Conservation (phyloP, 148 eudicot genomes). For the Nepenthes mirabilis region DNA sequence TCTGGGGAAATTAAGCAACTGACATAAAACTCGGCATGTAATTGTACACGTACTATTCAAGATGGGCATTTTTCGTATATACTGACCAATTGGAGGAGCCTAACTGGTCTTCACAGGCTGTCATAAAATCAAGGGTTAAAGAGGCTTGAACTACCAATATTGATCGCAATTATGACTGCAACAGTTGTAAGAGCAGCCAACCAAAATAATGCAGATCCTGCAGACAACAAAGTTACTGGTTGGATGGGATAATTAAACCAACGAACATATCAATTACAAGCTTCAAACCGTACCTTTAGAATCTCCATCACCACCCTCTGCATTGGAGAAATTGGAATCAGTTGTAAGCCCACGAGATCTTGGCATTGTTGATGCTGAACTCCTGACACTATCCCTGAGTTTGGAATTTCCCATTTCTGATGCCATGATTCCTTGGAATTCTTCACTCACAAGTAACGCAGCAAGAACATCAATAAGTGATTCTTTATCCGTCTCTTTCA, state of each 20-base stretch:
- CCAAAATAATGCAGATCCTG: conserved; percentile 75
- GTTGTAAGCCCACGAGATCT: conserved; percentile 16
- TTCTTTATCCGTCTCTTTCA: conserved; percentile 39
- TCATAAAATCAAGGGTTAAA: conserved; percentile 56
- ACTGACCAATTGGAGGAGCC: no score
- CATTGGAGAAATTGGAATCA: conserved; percentile 21
- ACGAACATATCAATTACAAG: neutral
- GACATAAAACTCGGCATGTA: no score
- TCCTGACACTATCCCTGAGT: conserved; percentile 21
- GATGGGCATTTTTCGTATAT: no score
- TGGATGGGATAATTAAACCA: conserved; percentile 7
- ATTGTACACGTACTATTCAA: no score
- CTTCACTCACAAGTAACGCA: conserved; percentile 88
- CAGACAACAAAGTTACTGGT: conserved; percentile 9
- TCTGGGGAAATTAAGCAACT: no score
- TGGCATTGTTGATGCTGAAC: conserved; percentile 19
- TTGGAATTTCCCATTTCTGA: conserved; percentile 54
- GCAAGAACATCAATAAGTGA: conserved; percentile 91
- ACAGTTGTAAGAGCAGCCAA: conserved; percentile 56
- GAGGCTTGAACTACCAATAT: conserved; percentile 53
- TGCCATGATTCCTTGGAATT: conserved; percentile 85
- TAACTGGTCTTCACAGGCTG: no score
- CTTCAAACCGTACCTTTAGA: conserved; percentile 35
- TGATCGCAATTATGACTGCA: conserved; percentile 55
- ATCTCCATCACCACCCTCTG: conserved; percentile 23